Evolutionary conservation across 139 green algal species (phyloP), one percentile per base, ranked within the genome.

Genomic region (Chlorella sorokiniana): DNA sequence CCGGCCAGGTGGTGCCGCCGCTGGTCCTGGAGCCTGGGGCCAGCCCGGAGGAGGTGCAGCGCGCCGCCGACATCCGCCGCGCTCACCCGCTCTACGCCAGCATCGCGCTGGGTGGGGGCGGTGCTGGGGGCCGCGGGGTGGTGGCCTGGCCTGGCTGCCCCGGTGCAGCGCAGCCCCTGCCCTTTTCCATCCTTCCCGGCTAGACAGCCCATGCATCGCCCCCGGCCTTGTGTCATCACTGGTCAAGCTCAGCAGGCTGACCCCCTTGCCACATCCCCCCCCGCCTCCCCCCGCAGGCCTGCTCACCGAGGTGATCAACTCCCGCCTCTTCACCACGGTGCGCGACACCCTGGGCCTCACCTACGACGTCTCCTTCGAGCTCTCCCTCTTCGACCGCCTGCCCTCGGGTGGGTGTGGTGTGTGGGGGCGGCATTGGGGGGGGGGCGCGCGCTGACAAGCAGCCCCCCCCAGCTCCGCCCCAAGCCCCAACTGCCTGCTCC

Each of bases 351-450:
- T 99, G 73, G 95, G 95, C 22, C 91, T 99, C 61, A 99, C 97
- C 1, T 99, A 99, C 78, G 97, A 99, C 78, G 97, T 99, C 23
- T 96, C 91, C 18, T 99, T 99, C 76, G 95, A 99, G 90, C 82
- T 98, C 31, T 83, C 75, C 16, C 76, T 95, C 40, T 94, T 95
- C 78, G 92, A 97, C 79, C 88, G 91, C 22, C 81, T 97, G 73
- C 62, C 73, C 56, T 64, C 71, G 3, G 73, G 73, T 69, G 73
- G 23, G 71, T 9, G 63, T 65, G 56, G 22, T 65, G 56, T 65
- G 56, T 65, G 56, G n/a, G n/a, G n/a, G n/a, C n/a, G n/a, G n/a
- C n/a, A n/a, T n/a, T n/a, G n/a, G n/a, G n/a, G n/a, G n/a, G n/a
- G n/a, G n/a, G n/a, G n/a, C n/a, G n/a, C n/a, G n/a, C n/a, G n/a